phyloP scores from a whole-genome alignment of 441 rosid species.

The Lepidium campestre region DNA sequence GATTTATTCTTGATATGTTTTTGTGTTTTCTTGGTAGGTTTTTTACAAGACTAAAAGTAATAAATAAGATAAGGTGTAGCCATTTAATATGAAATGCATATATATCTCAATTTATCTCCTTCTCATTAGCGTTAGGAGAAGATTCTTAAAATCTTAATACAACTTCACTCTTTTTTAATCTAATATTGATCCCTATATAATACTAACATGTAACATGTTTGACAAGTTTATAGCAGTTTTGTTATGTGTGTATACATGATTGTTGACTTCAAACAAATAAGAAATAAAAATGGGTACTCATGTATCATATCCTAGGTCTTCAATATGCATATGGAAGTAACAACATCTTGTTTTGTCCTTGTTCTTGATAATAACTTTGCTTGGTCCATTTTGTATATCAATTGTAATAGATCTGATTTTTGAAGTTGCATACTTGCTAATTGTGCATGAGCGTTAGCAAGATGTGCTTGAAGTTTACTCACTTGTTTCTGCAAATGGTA shows the following conservation, averaged over 20 bases:
- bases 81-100: conserved; percentile 1
- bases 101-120: conserved; percentile 19
- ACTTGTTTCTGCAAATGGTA: conserved; percentile 68
- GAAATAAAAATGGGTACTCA: neutral
- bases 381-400: conserved; percentile 39
- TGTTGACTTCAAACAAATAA: conserved; percentile 12
- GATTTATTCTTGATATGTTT: no score
- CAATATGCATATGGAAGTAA: conserved; percentile 26
- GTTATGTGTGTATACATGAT: conserved; percentile 23
- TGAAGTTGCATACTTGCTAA: conserved; percentile 50
- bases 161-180: neutral
- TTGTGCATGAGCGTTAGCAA: conserved; percentile 66
- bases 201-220: conserved; percentile 19
- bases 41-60: no score
- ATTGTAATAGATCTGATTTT: conserved; percentile 45
- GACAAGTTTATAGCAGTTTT: conserved; percentile 9
- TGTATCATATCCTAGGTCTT: conserved; percentile 24
- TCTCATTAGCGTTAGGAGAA: conserved; percentile 24
- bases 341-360: conserved; percentile 27
- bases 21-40: no score
- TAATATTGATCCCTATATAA: conserved; percentile 8
- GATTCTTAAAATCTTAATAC: conserved; percentile 30
- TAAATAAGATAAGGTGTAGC: neutral
- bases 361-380: conserved; percentile 17
- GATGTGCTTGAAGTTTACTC: conserved; percentile 61